Evolutionary conservation across 2,329 filamentous ascomycete species (phyloP).

Genomic region (Lasiodiplodia sp.): DNA sequence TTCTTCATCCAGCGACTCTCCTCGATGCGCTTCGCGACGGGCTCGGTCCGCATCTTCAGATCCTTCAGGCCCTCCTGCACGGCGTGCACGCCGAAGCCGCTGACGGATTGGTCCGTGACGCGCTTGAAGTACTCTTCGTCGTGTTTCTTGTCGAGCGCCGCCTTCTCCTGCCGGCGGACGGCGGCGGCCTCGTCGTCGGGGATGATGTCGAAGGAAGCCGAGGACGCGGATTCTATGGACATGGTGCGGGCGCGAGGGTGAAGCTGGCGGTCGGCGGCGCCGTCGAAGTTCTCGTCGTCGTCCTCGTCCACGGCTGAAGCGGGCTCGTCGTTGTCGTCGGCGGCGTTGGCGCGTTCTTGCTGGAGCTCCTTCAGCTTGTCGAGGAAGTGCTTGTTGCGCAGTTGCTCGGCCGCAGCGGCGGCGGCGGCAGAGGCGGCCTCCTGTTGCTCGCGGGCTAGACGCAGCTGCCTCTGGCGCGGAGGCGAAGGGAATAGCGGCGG

Average conservation of each 20-base stretch:
- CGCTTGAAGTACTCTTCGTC: neutral
- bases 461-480: neutral
- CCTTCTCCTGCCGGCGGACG: slow-evolving; percentile 5
- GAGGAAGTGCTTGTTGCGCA: neutral
- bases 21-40: neutral
- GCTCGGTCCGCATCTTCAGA: neutral
- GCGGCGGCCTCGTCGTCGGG: neutral
- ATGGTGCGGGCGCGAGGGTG: neutral
- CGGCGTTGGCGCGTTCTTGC: neutral
- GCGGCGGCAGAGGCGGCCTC: neutral
- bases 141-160: neutral
- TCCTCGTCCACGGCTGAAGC: too few species aligned
- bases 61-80: neutral
- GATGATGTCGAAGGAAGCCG: slow-evolving; percentile 4
- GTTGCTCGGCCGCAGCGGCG: neutral
- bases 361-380: neutral
- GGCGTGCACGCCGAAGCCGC: slow-evolving; percentile 13
- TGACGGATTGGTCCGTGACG: slow-evolving; percentile 15
- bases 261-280: neutral
- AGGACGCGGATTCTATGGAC: neutral
- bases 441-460: neutral
- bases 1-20: slow-evolving; percentile 49
- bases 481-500: neutral
- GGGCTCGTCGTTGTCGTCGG: neutral
- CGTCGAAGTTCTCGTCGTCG: too few species aligned